Base-by-base conservation (phyloP, 2,329 filamentous ascomycete genomes). In the Cercospora sp. region DNA sequence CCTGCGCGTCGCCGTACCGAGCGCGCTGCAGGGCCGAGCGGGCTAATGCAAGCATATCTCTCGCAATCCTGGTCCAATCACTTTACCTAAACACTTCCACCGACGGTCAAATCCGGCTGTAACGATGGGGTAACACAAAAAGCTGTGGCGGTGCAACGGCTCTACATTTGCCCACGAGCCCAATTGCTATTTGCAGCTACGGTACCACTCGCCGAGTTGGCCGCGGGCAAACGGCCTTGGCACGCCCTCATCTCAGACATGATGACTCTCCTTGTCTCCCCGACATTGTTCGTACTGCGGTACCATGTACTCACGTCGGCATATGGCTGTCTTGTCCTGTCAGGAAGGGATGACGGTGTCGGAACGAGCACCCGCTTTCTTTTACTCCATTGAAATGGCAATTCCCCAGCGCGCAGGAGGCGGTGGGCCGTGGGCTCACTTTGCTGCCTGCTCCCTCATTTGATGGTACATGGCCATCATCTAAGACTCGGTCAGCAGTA, bases 381-480 rank as follows among this genome's bases (percentile, higher is more conserved):
- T 24, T 67, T 64, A 67, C 65, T 67, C 43, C 43, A 66, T 49
- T 24, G 30, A 24, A 63, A 45, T 28, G 26, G 16, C 26, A 58
- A 32, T 9, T 21, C 53, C 10, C 10, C 26, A 34, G 53, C 21
- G 49, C 49, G 49, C 13, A 28, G 26, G 21, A 26, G 13, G n/a
- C 12, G 53, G 16, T 28, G 13, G 26, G 26, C 26, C 13, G 26
- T 51, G 26, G 32, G 1, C 45, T 53, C 45, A 63, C 59, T 26
- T 16, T 7, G 59, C 59, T 28, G 24, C 32, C 66, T 45, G 37
- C 40, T 37, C 13, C 45, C 40, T 61, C 66, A 62, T 49, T 43
- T 60, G 62, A 34, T 61, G 34, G 43, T 67, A 64, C 61, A 64
- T 67, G 55, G 21, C 28, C 58, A 67, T 61, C 66, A 65, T 67